A percentile compares a stretch with the other conserved stretches of the same genome.
Evolutionary conservation across 2,329 filamentous ascomycete species (phyloP).

Genomic region (Curvularia lunata): DNA sequence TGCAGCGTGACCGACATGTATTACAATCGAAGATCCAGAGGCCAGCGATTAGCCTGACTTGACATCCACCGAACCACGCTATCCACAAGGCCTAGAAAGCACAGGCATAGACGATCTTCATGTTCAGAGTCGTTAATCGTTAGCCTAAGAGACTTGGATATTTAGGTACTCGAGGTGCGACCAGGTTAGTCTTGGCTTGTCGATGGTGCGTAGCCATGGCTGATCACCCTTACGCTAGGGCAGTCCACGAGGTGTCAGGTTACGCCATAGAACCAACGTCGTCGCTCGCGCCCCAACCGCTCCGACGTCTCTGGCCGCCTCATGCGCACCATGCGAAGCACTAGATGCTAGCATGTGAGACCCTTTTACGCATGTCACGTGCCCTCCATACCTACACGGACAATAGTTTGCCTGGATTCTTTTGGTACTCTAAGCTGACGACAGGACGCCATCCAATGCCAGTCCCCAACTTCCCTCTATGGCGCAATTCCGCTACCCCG

Average conservation of each 20-base stretch:
- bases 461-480: conserved; percentile 5
- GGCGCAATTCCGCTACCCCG: conserved; percentile 4
- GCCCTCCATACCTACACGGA: neutral
- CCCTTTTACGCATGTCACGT: neutral
- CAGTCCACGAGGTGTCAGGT: conserved; percentile 1
- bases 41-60: neutral
- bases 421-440: conserved; percentile 5
- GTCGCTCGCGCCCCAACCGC: neutral
- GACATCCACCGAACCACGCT: neutral
- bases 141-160: neutral
- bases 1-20: neutral
- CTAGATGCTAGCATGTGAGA: conserved; percentile 3
- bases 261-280: neutral
- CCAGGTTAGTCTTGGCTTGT: neutral
- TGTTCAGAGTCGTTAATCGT: neutral
- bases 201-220: neutral
- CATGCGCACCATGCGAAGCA: conserved; percentile 5
- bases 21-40: neutral
- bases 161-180: neutral
- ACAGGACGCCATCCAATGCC: conserved; percentile 13
- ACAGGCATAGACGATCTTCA: neutral
- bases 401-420: conserved; percentile 8
- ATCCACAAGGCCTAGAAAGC: neutral
- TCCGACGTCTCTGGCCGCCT: neutral
- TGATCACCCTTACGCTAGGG: conserved; percentile 1